Evolutionary conservation across 176 grass and related monocot genomes (phyloP), one percentile per base, ranked within the genome.

Genomic region (Zoysia japonica): DNA sequence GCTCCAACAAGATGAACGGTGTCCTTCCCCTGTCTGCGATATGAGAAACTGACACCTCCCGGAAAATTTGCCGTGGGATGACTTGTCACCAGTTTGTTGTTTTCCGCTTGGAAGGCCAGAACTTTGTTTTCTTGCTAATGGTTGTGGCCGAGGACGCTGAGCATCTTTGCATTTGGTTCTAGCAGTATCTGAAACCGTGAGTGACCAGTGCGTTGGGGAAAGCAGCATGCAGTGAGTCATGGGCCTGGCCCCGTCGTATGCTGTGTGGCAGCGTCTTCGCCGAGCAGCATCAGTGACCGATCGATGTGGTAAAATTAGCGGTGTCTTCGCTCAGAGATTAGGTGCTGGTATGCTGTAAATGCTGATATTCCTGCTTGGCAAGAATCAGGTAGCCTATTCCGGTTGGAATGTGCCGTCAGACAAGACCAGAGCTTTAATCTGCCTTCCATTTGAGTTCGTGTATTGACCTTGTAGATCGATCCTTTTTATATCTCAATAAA

Each of bases 61-160:
- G 69, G 15, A 36, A 16, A 51, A 62, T 77, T 42, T 52, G 57
- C 47, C 7, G 2, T 11, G 2, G 12, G 38, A 28, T 28, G 28
- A 64, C 44, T 17, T 45, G 47, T 45, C 19, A 11, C 15, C 20
- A 63, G 51, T 50, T 19, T 17, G 44, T 28, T 64, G 41, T 50
- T 47, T 72, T 72, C 17, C 52, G 35, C 54, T 40, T 28, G 48
- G 42, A 13, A 72, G 9, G 42, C 28, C 70, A 28, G 28, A 28
- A 28, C n/a, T 57, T 72, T 82, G 49, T 42, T 50, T 37, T 35
- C n/a, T 67, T 78, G 79, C 73, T 50, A 61, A 66, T 72, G 67
- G 74, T 51, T 39, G 13, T 65, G 16, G 40, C 44, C 7, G 45
- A 47, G 43, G 56, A 14, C 42, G 20, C 14, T 57, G 20, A 60